Conservation (phyloP, 2,329 filamentous ascomycete species). For the Scedosporium aurantiacum region DNA sequence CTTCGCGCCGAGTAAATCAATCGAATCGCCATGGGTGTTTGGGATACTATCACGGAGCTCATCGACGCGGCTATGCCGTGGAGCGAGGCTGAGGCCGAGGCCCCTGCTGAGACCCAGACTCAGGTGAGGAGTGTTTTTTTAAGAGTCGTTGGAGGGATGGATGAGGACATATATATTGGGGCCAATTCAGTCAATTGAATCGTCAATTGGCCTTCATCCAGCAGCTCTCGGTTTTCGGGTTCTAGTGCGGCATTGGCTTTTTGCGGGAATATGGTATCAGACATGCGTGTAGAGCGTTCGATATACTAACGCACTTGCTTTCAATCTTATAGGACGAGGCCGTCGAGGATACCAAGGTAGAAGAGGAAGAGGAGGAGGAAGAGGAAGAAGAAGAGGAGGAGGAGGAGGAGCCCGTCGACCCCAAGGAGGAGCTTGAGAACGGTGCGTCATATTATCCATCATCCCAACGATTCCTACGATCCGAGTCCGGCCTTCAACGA, state of each 20-base stretch:
- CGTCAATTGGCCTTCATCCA: not conserved
- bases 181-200: not conserved
- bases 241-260: too few relatives aligned
- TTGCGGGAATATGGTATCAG: not conserved
- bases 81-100: slow-evolving; percentile 54
- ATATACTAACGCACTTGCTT: not conserved
- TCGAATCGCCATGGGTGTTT: slow-evolving; percentile 50
- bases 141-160: not conserved
- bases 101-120: slow-evolving; percentile 50
- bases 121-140: not conserved
- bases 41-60: slow-evolving; percentile 53
- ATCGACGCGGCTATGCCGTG: slow-evolving; percentile 55
- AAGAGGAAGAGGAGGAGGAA: slow-evolving; percentile 44
- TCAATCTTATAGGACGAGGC: slow-evolving; percentile 12
- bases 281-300: not conserved
- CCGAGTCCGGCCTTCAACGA: not conserved
- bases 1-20: not conserved
- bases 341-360: slow-evolving; percentile 18
- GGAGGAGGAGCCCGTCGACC: slow-evolving; percentile 76
- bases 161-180: not conserved
- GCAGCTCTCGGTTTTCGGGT: too few relatives aligned
- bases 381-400: slow-evolving; percentile 63
- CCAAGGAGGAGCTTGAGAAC: slow-evolving; percentile 82
- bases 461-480: not conserved
- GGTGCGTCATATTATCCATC: slow-evolving; percentile 48